Evolutionary conservation across 23 red algal species (phyloP).

Genomic region (Chondrus crispus): DNA sequence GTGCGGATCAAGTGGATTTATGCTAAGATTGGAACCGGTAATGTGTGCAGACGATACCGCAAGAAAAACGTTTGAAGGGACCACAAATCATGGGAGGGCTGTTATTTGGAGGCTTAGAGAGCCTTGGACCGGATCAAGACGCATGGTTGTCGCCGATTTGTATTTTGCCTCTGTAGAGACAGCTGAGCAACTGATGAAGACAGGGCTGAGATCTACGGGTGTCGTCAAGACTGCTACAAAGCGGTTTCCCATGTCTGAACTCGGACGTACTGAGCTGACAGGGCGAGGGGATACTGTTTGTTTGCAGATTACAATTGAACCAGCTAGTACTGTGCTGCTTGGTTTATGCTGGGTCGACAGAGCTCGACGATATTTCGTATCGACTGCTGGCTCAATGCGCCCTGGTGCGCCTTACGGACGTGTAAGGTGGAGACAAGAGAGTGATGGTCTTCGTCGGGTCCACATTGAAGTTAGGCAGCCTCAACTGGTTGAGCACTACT

Average conservation of each 20-base stretch:
- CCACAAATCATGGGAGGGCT: neutral
- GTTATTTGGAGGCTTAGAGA: neutral
- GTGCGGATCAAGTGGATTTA: neutral
- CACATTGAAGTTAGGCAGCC: neutral
- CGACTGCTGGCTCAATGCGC: neutral
- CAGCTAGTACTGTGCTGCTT: neutral
- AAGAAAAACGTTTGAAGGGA: neutral
- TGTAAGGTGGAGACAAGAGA: neutral
- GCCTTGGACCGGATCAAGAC: neutral
- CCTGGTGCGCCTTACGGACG: neutral
- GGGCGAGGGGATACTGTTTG: neutral
- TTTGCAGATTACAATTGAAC: neutral
- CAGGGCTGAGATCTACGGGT: conserved; percentile 2
- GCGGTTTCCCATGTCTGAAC: neutral
- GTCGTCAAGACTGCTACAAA: conserved; percentile 28
- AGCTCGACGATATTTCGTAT: neutral
- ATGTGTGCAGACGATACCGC: neutral
- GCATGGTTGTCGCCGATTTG: conserved; percentile 1
- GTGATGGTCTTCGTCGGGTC: neutral
- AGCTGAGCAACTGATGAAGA: neutral
- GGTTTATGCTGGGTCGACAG: conserved; percentile 14
- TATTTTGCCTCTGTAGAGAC: conserved; percentile 2
- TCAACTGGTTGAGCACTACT: neutral
- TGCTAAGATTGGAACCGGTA: neutral
- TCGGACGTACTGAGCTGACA: neutral